phyloP scores from a whole-genome alignment of 2,329 filamentous ascomycete genomes.

The Intubia oerlemansii region DNA sequence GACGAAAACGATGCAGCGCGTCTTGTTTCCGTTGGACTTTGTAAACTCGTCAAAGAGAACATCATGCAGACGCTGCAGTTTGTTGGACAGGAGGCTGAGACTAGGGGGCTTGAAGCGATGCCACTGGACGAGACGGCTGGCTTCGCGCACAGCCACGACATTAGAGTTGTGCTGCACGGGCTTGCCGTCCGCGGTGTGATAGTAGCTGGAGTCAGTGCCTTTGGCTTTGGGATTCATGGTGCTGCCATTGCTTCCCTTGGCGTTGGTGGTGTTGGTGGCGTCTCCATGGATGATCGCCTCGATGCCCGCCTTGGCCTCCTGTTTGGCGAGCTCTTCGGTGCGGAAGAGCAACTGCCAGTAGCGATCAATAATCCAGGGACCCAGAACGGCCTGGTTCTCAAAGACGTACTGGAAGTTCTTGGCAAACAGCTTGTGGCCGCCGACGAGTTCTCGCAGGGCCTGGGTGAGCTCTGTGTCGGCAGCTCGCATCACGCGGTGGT shows the following conservation, averaged over 20 bases:
- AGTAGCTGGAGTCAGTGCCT: too few relatives aligned
- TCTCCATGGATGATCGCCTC: constrained; percentile 4
- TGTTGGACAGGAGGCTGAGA: constrained; percentile 38
- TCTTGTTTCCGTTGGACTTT: constrained; percentile 28
- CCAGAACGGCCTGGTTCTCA: constrained; percentile 43
- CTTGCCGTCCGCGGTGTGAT: not conserved
- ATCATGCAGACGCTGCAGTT: constrained; percentile 38
- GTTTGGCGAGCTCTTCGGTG: constrained; percentile 36
- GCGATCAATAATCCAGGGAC: constrained; percentile 66
- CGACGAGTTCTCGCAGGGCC: constrained; percentile 25
- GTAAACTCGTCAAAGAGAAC: constrained; percentile 44
- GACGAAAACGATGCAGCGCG: constrained; percentile 67
- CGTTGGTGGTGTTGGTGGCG: not conserved
- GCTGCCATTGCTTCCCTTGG: not conserved
- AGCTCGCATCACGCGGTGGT: constrained; percentile 21
- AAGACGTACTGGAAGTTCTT: constrained; percentile 37
- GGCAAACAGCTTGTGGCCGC: constrained; percentile 23
- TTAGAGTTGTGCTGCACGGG: constrained; percentile 2
- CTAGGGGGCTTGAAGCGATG: constrained; percentile 22
- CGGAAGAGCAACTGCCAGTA: constrained; percentile 55
- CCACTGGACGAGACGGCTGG: constrained; percentile 29
- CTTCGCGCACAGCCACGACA: constrained; percentile 34
- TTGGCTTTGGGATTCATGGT: too few relatives aligned
- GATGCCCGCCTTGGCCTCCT: constrained; percentile 31
- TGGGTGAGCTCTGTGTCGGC: constrained; percentile 45